phyloP scores from a whole-genome alignment of 768 basidiomycete genomes.

The Phaffia australis region DNA sequence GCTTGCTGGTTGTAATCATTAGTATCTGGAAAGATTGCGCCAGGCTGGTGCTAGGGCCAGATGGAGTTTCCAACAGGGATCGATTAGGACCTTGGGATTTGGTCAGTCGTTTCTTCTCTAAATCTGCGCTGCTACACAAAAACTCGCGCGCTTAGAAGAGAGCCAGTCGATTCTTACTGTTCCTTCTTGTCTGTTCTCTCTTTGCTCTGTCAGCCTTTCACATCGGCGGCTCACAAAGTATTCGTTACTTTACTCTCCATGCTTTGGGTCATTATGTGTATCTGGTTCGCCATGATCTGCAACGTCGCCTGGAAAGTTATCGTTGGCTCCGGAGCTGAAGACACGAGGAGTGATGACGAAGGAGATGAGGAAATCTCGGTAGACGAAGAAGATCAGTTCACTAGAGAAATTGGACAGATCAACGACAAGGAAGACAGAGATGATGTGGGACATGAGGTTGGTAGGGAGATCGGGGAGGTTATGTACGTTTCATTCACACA shows the following conservation, averaged over 20 bases:
- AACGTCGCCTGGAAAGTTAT: constrained; percentile 73
- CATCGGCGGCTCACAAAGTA: constrained; percentile 39
- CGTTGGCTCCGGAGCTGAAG: constrained; percentile 62
- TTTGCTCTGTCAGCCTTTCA: constrained; percentile 43
- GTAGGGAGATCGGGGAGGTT: not conserved
- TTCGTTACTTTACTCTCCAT: constrained; percentile 44
- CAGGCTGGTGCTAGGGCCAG: constrained; percentile 36
- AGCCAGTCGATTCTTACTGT: not conserved
- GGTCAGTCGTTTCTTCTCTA: constrained; percentile 31
- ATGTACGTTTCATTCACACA: not conserved
- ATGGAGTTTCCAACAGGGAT: not conserved
- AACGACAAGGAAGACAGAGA: constrained; percentile 15
- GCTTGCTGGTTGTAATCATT: constrained; percentile 62
- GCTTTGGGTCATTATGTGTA: constrained; percentile 47
- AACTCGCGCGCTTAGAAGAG: constrained; percentile 29
- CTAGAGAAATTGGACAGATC: constrained; percentile 15
- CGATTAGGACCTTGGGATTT: constrained; percentile 17
- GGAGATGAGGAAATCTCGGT: constrained; percentile 22
- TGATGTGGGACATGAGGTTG: constrained; percentile 4
- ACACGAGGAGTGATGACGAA: constrained; percentile 77
- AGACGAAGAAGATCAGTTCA: not conserved
- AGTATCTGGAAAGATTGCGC: constrained; percentile 50
- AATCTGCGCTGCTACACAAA: constrained; percentile 51
- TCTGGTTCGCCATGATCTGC: constrained; percentile 82
- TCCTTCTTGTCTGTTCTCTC: not conserved